phyloP scores from a whole-genome alignment of 495 filamentous ascomycete genomes.

The Trichoderma virens region DNA sequence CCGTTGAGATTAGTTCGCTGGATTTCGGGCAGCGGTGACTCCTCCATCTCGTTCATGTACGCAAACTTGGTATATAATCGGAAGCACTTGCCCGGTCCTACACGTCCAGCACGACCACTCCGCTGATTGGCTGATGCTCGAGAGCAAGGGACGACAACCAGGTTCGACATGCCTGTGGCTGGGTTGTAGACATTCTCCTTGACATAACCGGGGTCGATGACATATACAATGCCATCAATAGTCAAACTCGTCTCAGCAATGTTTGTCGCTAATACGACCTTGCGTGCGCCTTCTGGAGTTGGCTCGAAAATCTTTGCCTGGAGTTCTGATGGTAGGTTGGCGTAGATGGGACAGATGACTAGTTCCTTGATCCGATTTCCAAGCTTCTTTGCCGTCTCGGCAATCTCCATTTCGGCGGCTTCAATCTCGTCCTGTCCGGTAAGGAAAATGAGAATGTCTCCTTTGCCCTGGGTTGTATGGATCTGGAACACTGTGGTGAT shows the following conservation, averaged over 20 bases:
- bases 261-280: constrained; percentile 84
- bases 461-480: constrained; percentile 75
- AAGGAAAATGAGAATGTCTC: constrained; percentile 86
- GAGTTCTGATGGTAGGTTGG: constrained; percentile 77
- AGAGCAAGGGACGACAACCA: constrained; percentile 88
- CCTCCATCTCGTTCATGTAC: constrained; percentile 89
- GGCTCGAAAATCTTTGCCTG: constrained; percentile 88
- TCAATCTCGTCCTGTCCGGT: constrained; percentile 92
- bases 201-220: constrained; percentile 86
- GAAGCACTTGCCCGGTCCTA: constrained; percentile 91
- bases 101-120: constrained; percentile 85
- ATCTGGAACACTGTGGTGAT: constrained; percentile 96
- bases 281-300: constrained; percentile 69
- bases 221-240: constrained; percentile 86
- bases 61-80: constrained; percentile 91
- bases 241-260: constrained; percentile 87
- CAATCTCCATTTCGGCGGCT: constrained; percentile 68
- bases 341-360: constrained; percentile 81
- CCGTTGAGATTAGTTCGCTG: constrained; percentile 81
- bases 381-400: constrained; percentile 72
- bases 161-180: constrained; percentile 79
- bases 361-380: constrained; percentile 79
- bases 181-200: constrained; percentile 96
- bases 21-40: constrained; percentile 90
- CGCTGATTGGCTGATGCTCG: constrained; percentile 92